Conservation (phyloP, 306 rosid genomes). For the Castanospermum australe region DNA sequence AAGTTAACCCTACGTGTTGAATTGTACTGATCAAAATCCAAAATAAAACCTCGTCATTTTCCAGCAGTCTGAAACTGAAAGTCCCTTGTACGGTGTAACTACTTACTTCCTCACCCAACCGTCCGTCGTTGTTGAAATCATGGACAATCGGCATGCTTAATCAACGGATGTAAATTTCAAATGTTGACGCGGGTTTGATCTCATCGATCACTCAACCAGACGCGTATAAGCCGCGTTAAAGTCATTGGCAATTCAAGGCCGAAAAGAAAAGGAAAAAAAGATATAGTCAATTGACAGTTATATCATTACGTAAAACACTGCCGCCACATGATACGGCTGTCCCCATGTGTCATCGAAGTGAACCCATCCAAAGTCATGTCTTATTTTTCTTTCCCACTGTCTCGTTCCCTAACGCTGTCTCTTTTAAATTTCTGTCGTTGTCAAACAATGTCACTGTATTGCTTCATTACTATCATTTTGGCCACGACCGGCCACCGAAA, state of each 20-base stretch:
- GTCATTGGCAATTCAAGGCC: constrained; percentile 2
- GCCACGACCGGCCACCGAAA: constrained; percentile 21
- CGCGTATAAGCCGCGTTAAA: constrained; percentile 23
- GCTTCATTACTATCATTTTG: too few relatives aligned
- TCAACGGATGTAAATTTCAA: neutral
- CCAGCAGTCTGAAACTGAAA: neutral
- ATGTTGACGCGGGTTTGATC: neutral
- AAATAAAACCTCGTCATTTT: neutral
- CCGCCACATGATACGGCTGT: neutral
- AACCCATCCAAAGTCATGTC: too few relatives aligned
- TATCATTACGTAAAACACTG: neutral
- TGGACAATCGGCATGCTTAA: neutral
- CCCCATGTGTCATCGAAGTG: neutral
- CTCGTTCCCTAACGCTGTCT: neutral
- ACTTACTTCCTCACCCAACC: neutral
- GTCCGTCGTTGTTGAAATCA: constrained; percentile 19
- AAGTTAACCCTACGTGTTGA: neutral
- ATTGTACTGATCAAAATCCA: neutral
- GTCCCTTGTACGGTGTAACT: neutral
- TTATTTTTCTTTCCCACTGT: neutral
- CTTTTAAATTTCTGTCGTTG: neutral
- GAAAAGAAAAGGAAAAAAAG: neutral
- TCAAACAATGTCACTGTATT: neutral
- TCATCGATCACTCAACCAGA: neutral
- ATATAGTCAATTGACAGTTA: constrained; percentile 7